Base-by-base conservation (phyloP, 108 stramenopile species). In the Licmophora abbreviata region DNA sequence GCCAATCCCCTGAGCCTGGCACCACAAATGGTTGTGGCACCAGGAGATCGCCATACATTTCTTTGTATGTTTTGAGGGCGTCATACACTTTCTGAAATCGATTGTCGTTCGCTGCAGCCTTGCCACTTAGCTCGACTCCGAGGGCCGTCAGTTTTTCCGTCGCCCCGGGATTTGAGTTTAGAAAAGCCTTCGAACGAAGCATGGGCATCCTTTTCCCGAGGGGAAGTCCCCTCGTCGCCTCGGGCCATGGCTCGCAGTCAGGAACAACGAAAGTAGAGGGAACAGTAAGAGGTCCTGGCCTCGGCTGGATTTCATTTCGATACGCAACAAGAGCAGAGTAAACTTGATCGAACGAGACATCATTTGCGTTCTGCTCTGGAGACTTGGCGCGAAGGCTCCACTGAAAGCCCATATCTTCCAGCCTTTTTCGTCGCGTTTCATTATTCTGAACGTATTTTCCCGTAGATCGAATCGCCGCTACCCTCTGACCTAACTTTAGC, bases 21-120 rank as follows among this genome's bases (percentile, higher is more conserved):
- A 95, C 88, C 14, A 66, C 64, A 49, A 89, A 95, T 12, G 81
- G 82, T 51, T 83, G 82, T 32, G 92, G 90, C 0, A 95, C 90
- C 40, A 82, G 71, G 43, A 95, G 51, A 53, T 93, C 85, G 15
- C 90, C 94, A 58, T 90, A 67, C 11, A 81, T 43, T 36, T 76
- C 73, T 67, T 92, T 88, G 72, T 95, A 93, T 15, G 51, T 48
- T 9, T 69, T 48, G 44, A 95, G 71, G 0, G 90, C 94, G 20
- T 69, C 61, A 63, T 75, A 86, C 2, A 95, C 86, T 54, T 69
- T 68, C 40, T 81, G 60, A 44, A 77, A 86, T 20, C 88, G 70
- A 51, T 64, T 40, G 54, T 91, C 84, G 54, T 85, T 85, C 12
- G 82, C 77, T 10, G 77, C 74, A 28, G 62, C 45, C 47, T 71